Evolutionary conservation across 257 asterid genomes (phyloP).

Genomic region (Nicotiana attenuata): DNA sequence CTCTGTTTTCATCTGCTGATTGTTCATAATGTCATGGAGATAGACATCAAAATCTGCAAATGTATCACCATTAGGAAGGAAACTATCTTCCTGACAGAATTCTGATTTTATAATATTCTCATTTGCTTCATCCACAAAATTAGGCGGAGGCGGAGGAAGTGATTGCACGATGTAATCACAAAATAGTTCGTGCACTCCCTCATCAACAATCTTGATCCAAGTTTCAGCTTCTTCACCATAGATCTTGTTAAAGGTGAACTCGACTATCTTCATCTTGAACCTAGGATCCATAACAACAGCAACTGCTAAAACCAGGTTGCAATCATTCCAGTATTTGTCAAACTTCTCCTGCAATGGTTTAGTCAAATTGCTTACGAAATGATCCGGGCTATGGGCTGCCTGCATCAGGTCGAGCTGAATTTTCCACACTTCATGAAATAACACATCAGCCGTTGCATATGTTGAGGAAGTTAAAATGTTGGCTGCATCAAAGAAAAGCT

Average conservation of each 20-base stretch:
- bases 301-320: conserved; percentile 47
- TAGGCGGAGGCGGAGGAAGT: conserved; percentile 30
- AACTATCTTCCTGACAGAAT: conserved; percentile 28
- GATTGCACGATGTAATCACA: conserved; percentile 37
- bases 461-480: conserved; percentile 38
- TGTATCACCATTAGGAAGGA: conserved; percentile 32
- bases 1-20: conserved; percentile 44
- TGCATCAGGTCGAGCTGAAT: conserved; percentile 48
- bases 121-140: conserved; percentile 27
- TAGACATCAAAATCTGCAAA: conserved; percentile 47
- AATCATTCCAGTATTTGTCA: conserved; percentile 52
- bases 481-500: conserved; percentile 64
- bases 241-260: conserved; percentile 42
- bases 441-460: conserved; percentile 48
- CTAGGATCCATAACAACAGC: conserved; percentile 79
- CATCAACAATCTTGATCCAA: conserved; percentile 41
- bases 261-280: conserved; percentile 58
- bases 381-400: conserved; percentile 38
- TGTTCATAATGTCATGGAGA: conserved; percentile 40
- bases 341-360: conserved; percentile 41
- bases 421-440: conserved; percentile 56
- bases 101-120: conserved; percentile 30
- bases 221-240: conserved; percentile 39
- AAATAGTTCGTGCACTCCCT: conserved; percentile 46
- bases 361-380: conserved; percentile 32